These are phyloP conservation scores for Penicillium sp. DNA, from an alignment of 2,329 filamentous ascomycete species.

Conservation along the genomic window DNA sequence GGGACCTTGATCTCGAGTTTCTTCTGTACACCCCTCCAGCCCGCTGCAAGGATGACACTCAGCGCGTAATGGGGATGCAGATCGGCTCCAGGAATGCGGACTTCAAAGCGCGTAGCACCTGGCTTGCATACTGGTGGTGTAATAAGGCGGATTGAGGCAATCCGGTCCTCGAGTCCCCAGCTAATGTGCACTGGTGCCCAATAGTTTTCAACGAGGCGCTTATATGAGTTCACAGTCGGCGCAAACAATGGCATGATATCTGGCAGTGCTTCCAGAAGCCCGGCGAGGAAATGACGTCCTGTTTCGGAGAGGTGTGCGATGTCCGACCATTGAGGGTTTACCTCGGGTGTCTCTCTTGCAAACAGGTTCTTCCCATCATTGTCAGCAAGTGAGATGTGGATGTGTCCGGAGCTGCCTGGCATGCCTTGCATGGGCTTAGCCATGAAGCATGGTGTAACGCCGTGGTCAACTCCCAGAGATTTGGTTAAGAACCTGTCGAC, in stretches of 20 bases:
- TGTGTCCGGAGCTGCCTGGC: constrained; percentile 90
- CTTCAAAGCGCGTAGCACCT: constrained; percentile 40
- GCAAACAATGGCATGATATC: constrained; percentile 94
- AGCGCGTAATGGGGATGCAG: constrained; percentile 85
- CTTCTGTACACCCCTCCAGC: constrained; percentile 90
- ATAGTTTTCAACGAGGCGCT: constrained; percentile 95
- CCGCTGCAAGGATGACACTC: constrained; percentile 79
- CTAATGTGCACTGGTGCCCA: constrained; percentile 97
- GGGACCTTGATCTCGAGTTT: constrained; percentile 79
- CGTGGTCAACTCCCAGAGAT: constrained; percentile 77
- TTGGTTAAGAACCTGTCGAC: constrained; percentile 70
- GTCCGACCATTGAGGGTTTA: constrained; percentile 69
- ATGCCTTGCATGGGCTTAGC: constrained; percentile 87
- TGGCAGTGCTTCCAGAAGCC: constrained; percentile 79
- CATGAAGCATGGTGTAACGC: constrained; percentile 97
- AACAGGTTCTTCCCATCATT: constrained; percentile 77
- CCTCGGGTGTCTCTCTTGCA: constrained; percentile 68
- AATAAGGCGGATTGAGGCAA: constrained; percentile 84
- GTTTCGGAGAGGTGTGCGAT: constrained; percentile 78
- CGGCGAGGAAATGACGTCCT: constrained; percentile 90
- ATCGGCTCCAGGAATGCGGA: constrained; percentile 63
- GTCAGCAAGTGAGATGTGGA: constrained; percentile 85
- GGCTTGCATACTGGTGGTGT: constrained; percentile 84
- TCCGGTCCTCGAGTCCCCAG: constrained; percentile 92
- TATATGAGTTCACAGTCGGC: constrained; percentile 94